Evolutionary conservation across 2,329 filamentous ascomycete genomes (phyloP).

Genomic region (Colletotrichum magnum): DNA sequence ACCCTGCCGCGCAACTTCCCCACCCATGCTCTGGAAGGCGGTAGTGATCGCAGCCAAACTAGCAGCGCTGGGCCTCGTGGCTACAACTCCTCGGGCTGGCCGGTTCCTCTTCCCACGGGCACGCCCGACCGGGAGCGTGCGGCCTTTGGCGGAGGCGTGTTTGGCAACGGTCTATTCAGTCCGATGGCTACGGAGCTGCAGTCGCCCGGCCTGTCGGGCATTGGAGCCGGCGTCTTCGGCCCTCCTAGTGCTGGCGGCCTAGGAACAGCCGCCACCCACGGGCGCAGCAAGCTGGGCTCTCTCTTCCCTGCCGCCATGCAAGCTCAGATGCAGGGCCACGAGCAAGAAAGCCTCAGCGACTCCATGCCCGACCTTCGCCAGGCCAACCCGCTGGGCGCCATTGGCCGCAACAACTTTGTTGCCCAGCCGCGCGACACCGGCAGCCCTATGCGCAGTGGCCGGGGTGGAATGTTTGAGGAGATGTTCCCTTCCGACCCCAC

Average conservation of each 20-base stretch:
- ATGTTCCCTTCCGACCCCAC: conserved; percentile 59
- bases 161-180: conserved; percentile 86
- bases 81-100: conserved; percentile 74
- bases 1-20: conserved; percentile 66
- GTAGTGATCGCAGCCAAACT: conserved; percentile 92
- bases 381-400: conserved; percentile 74
- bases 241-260: conserved; percentile 68
- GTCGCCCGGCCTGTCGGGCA: conserved; percentile 75
- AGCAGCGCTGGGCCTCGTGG: conserved; percentile 87
- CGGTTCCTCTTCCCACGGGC: conserved; percentile 71
- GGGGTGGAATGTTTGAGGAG: conserved; percentile 68
- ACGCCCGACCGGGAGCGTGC: conserved; percentile 77
- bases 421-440: conserved; percentile 69
- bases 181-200: conserved; percentile 80
- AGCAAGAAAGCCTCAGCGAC: conserved; percentile 74
- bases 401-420: conserved; percentile 73
- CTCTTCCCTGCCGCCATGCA: conserved; percentile 93
- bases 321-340: conserved; percentile 85
- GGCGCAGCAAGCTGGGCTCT: conserved; percentile 87
- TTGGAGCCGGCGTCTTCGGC: conserved; percentile 79
- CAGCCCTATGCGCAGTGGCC: conserved; percentile 69
- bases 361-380: conserved; percentile 72
- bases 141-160: conserved; percentile 66
- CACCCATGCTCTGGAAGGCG: conserved; percentile 68
- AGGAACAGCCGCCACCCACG: conserved; percentile 74